phyloP scores from a whole-genome alignment of 176 grass and related monocot genomes.

The Aegilops umbellulata region DNA sequence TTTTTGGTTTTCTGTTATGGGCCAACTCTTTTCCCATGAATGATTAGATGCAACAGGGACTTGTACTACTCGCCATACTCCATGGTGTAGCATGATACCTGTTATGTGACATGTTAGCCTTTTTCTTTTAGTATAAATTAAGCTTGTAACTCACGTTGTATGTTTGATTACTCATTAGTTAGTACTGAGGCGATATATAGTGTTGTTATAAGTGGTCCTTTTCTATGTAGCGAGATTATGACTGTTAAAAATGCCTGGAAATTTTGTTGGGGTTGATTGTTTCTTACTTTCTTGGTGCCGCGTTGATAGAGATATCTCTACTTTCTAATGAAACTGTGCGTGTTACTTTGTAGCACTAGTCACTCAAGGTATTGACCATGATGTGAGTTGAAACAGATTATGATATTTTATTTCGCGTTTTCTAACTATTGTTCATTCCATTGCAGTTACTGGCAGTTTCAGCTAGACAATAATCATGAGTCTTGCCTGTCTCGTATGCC shows the following conservation, averaged over 20 bases:
- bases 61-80: neutral
- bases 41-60: neutral
- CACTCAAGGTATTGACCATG: neutral
- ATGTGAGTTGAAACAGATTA: neutral
- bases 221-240: neutral
- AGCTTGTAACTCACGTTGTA: neutral
- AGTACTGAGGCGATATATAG: neutral
- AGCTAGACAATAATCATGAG: slow-evolving; percentile 51
- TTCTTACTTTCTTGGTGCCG: slow-evolving; percentile 8
- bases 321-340: neutral
- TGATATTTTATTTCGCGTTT: neutral
- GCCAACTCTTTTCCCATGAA: neutral
- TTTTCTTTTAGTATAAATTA: neutral
- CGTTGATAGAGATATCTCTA: neutral
- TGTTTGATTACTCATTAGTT: neutral
- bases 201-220: neutral
- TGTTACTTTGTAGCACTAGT: neutral
- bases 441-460: slow-evolving; percentile 27
- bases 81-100: neutral
- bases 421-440: neutral
- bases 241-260: neutral
- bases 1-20: neutral
- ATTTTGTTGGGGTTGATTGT: neutral
- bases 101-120: neutral
- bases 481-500: slow-evolving; percentile 80